Evolutionary conservation across 768 basidiomycete species (phyloP).

Genomic region (Tylopilus balloui): DNA sequence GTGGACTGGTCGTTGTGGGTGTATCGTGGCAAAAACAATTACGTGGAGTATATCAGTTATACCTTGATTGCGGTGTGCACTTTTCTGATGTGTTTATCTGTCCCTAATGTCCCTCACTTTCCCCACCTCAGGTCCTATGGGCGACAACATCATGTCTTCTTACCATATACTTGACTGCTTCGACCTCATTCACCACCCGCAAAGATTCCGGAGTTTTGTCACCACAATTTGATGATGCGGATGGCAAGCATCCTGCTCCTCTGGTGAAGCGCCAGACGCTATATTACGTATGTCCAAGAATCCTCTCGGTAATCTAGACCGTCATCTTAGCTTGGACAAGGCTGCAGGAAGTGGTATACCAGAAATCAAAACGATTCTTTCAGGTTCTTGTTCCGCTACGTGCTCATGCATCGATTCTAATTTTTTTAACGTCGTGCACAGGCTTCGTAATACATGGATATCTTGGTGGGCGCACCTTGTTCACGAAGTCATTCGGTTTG

Average conservation of each 20-base stretch:
- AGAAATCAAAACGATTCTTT: conserved; percentile 92
- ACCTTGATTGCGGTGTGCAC: conserved; percentile 70
- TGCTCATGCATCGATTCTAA: conserved; percentile 8
- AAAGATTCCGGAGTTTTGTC: conserved; percentile 80
- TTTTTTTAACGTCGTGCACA: conserved; percentile 21
- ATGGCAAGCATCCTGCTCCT: conserved; percentile 21
- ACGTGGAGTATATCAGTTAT: conserved; percentile 68
- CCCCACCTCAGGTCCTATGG: conserved; percentile 52
- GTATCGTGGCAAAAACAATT: conserved; percentile 28
- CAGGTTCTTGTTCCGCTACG: conserved; percentile 41
- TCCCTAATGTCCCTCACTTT: neutral
- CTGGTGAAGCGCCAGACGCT: conserved; percentile 59
- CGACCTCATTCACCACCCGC: conserved; percentile 80
- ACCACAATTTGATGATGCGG: conserved; percentile 40
- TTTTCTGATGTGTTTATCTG: neutral
- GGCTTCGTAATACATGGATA: conserved; percentile 98
- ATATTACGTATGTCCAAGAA: conserved; percentile 67
- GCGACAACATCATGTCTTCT: conserved; percentile 72
- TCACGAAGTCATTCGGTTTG: conserved; percentile 87
- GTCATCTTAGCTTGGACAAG: conserved; percentile 38
- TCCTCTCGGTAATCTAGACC: neutral
- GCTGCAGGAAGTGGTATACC: conserved; percentile 96
- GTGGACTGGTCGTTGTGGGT: conserved; percentile 57
- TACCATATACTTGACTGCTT: conserved; percentile 83
- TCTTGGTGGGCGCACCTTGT: conserved; percentile 82